Conservation (phyloP, 129 eudicot species). For the Escallonia herrerae region DNA sequence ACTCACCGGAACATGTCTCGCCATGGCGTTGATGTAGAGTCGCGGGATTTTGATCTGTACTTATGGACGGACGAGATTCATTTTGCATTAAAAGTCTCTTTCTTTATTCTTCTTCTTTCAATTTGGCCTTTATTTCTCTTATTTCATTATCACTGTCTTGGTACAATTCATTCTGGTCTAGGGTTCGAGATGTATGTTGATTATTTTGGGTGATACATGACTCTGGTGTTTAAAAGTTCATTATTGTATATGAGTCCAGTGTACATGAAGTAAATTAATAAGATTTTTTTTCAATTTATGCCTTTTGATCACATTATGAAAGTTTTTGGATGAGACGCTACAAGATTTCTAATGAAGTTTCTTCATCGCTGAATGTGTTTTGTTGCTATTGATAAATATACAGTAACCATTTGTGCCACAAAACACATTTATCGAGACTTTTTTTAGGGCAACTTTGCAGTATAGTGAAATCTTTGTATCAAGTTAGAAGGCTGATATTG, state of each 20-base stretch:
- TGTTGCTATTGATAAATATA: too few species aligned
- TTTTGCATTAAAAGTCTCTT: background rate
- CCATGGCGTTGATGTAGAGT: constrained; percentile 39
- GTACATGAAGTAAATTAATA: constrained; percentile 6
- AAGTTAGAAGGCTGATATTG: too few species aligned
- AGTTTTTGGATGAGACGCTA: too few species aligned
- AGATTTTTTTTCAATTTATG: background rate
- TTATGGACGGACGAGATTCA: constrained; percentile 9
- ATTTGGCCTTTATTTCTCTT: background rate
- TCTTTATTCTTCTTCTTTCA: background rate
- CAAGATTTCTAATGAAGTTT: too few species aligned
- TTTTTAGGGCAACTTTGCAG: too few species aligned
- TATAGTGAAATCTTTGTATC: too few species aligned
- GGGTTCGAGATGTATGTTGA: constrained; percentile 1
- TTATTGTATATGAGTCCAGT: constrained; percentile 8
- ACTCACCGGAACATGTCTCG: constrained; percentile 37
- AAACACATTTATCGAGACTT: too few species aligned
- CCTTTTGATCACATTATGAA: too few species aligned
- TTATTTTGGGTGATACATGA: background rate
- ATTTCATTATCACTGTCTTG: background rate
- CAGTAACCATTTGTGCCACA: too few species aligned
- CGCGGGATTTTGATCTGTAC: background rate
- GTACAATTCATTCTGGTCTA: background rate
- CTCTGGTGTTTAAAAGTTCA: background rate
- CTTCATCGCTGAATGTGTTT: too few species aligned